Evolutionary conservation across 2,329 filamentous ascomycete species (phyloP), one percentile per base, ranked within the genome.

Genomic region (Hypomyces rosellus): DNA sequence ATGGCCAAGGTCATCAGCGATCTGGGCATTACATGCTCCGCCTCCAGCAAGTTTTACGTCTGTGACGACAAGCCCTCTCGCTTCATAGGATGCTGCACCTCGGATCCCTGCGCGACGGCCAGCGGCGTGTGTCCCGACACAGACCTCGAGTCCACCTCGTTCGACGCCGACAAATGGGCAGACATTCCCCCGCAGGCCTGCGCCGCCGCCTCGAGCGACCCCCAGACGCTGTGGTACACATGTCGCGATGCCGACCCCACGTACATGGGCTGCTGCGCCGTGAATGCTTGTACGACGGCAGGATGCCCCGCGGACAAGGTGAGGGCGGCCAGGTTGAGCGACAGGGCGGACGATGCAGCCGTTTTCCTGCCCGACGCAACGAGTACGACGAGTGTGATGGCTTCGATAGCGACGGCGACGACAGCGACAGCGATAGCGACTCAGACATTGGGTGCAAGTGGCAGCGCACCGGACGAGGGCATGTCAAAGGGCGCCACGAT

Each of bases 51-150:
- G 5, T 71, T 72, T 34, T 72, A 72, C 60, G 58, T 70, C 50
- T 72, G 70, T 54, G 40, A 53, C 4, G 57, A 59, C 2, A 62
- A 62, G 33, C 54, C 52, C 3, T 54, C 55, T 3, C 63, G 64
- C 30, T 74, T 73, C 55, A 49, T 74, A 38, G 72, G 71, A 12
- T 74, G 71, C 54, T 74, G 71, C 57, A 58, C 59, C 34, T 57
- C 58, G 34, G 56, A 73, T 46, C 69, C 70, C 2, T 69, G 65
- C 57, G 51, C 57, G 18, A 52, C 50, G 7, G 56, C 55, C 33
- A 56, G 59, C 16, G 69, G 69, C 34, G 38, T 51, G 34, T 73
- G 71, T 48, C 67, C 67, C 1, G 55, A 60, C 8, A 52, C 55
- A 2, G 51, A 54, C 9, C 49, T 70, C 16, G 49, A 45, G 11